Conservation (phyloP, 2,329 filamentous ascomycete species). For the Penicillium sp. region DNA sequence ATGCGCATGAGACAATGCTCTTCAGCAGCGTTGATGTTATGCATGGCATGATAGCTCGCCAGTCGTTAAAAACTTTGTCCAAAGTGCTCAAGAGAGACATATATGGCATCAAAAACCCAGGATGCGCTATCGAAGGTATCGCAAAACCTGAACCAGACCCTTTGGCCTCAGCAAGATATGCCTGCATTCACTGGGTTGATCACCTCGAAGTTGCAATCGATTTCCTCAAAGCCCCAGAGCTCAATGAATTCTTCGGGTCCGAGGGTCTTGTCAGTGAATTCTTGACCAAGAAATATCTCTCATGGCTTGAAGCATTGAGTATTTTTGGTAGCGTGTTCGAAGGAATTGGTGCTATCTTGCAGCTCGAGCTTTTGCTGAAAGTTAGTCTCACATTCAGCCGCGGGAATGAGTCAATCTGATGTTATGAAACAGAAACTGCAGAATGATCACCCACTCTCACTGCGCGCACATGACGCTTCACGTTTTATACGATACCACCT, state of each 20-base stretch:
- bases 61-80: constrained; percentile 36
- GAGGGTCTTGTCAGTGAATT: neutral
- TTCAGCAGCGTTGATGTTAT: constrained; percentile 17
- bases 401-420: constrained; percentile 7
- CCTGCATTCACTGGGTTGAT: constrained; percentile 39
- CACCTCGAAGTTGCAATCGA: constrained; percentile 27
- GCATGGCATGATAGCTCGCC: constrained; percentile 35
- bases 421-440: too few species aligned
- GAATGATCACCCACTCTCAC: too few species aligned
- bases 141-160: constrained; percentile 24
- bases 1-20: constrained; percentile 18
- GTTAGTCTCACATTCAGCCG: neutral
- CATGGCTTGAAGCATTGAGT: constrained; percentile 35
- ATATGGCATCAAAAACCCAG: constrained; percentile 30
- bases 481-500: constrained; percentile 29
- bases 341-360: constrained; percentile 1
- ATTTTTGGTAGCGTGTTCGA: constrained; percentile 20
- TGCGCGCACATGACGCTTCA: constrained; percentile 16
- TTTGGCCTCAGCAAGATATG: constrained; percentile 30
- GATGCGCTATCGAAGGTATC: constrained; percentile 16
- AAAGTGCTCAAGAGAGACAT: constrained; percentile 38
- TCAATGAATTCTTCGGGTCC: neutral
- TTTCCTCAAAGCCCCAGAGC: too few species aligned
- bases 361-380: too few species aligned
- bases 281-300: constrained; percentile 22